These are phyloP conservation scores for Solanum microdontum DNA, from an alignment of 257 asterid species.

Conservation along the genomic window DNA sequence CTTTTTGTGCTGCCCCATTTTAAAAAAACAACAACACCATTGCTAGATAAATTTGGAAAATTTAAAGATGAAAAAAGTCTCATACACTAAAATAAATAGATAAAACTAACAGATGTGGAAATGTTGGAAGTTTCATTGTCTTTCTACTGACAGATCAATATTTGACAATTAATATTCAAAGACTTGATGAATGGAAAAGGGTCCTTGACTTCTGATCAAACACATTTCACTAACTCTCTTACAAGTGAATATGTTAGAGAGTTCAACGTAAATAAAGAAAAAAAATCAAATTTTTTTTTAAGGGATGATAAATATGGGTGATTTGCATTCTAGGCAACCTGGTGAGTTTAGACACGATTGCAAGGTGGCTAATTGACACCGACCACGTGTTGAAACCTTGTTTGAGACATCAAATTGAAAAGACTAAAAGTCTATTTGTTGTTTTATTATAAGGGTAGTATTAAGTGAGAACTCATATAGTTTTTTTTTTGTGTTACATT, in stretches of 20 bases:
- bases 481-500: too few species aligned
- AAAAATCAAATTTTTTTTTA: conserved; percentile 34
- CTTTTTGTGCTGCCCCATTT: too few species aligned
- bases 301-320: conserved; percentile 69
- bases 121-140: too few species aligned
- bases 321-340: conserved; percentile 32
- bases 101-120: neutral
- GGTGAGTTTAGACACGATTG: conserved; percentile 20
- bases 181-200: too few species aligned
- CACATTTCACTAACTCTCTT: conserved; percentile 24
- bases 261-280: conserved; percentile 24
- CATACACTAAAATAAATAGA: neutral
- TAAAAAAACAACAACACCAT: too few species aligned
- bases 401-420: neutral
- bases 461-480: too few species aligned
- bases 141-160: too few species aligned
- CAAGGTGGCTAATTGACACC: conserved; percentile 28
- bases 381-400: neutral
- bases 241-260: conserved; percentile 40
- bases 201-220: conserved; percentile 55
- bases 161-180: too few species aligned
- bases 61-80: too few species aligned
- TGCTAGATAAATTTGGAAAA: neutral
- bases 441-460: neutral
- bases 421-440: neutral